These are phyloP conservation scores for Chlamydomonas reinhardtii DNA, from an alignment of 163 green algal species.

Conservation along the genomic window DNA sequence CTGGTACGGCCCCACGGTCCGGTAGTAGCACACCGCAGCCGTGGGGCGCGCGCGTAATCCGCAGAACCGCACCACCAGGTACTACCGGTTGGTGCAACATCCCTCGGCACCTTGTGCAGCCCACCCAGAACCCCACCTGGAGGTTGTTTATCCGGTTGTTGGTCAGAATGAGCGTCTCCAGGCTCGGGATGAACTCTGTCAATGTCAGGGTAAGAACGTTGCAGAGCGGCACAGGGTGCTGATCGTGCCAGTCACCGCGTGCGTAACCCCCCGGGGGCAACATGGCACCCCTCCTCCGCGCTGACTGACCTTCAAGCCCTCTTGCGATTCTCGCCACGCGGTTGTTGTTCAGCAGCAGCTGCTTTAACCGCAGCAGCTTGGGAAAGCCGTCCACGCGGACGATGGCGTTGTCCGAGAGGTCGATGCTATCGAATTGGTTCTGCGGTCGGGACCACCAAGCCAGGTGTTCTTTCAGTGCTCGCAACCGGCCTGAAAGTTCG, in stretches of 20 bases:
- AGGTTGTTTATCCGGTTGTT: slow-evolving; percentile 95
- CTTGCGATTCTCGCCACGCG: slow-evolving; percentile 86
- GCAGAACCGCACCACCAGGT: too few species aligned
- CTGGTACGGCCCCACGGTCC: too few species aligned
- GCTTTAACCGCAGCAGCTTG: slow-evolving; percentile 85
- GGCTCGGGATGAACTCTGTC: slow-evolving; percentile 58
- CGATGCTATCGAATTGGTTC: slow-evolving; percentile 99
- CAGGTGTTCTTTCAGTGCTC: not conserved
- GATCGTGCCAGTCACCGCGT: too few species aligned
- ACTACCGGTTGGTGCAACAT: too few species aligned
- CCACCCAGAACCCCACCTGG: slow-evolving; percentile 60
- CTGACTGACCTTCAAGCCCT: slow-evolving; percentile 49
- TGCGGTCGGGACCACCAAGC: slow-evolving; percentile 57
- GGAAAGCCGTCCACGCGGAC: slow-evolving; percentile 96
- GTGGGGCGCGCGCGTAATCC: too few species aligned
- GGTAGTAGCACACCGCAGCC: too few species aligned
- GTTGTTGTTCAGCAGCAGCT: slow-evolving; percentile 96
- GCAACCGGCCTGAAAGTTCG: too few species aligned
- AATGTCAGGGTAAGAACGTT: not conserved
- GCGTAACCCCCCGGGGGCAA: too few species aligned
- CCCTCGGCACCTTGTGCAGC: not conserved
- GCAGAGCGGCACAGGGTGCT: not conserved
- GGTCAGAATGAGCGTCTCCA: slow-evolving; percentile 91
- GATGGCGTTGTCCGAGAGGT: slow-evolving; percentile 98
- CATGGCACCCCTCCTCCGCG: too few species aligned